Evolutionary conservation across 306 rosid genomes (phyloP).

Genomic region (Sophora flavescens): DNA sequence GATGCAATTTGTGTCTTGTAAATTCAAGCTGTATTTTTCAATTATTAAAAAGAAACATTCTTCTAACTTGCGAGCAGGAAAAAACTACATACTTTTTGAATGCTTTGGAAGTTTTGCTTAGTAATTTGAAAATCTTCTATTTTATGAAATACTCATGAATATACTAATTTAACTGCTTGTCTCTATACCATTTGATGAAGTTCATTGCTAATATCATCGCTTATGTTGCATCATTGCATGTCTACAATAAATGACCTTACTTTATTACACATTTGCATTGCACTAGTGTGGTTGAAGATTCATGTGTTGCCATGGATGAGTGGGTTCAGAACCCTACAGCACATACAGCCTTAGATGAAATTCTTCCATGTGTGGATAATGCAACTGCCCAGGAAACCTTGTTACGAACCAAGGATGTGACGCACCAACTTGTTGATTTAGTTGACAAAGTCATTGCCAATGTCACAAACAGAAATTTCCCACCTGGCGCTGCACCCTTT

Average conservation of each 20-base stretch:
- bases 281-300: constrained; percentile 79
- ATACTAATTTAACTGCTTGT: background rate
- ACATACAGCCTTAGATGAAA: constrained; percentile 86
- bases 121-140: background rate
- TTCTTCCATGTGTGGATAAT: constrained; percentile 91
- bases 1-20: background rate
- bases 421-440: constrained; percentile 52
- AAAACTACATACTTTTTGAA: background rate
- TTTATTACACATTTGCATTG: constrained; percentile 34
- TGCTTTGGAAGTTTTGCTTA: background rate
- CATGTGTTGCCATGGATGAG: constrained; percentile 89
- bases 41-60: background rate
- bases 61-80: background rate
- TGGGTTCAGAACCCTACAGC: constrained; percentile 88
- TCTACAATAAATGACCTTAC: constrained; percentile 20
- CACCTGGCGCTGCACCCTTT: constrained; percentile 49
- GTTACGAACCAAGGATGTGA: constrained; percentile 64
- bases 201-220: constrained; percentile 18
- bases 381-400: constrained; percentile 78
- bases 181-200: constrained; percentile 8
- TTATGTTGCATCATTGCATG: background rate
- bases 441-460: constrained; percentile 55
- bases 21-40: constrained; percentile 7
- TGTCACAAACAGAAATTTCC: constrained; percentile 56
- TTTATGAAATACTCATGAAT: constrained; percentile 15